A percentile compares a stretch with the other conserved stretches of the same genome.
Conservation (phyloP, 2,329 filamentous ascomycete genomes). For the Fusarium sp. region DNA sequence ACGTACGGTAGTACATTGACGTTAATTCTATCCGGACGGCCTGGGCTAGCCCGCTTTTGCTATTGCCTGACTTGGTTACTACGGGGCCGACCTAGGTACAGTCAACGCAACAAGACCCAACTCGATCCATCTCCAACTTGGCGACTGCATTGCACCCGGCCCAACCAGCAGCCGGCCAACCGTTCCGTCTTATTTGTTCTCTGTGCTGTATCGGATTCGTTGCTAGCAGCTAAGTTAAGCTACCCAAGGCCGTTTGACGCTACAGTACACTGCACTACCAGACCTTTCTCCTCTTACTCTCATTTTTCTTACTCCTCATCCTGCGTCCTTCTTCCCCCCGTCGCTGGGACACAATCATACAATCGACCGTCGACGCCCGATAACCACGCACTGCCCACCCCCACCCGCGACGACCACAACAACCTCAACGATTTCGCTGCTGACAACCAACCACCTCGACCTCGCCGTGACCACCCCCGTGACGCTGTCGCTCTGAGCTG, state of each 20-base stretch:
- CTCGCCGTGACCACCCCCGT: slow-evolving; percentile 17
- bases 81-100: slow-evolving; percentile 6
- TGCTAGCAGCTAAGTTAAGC: slow-evolving; percentile 32
- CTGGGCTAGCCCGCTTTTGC: slow-evolving; percentile 24
- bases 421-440: slow-evolving; percentile 32
- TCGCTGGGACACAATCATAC: slow-evolving; percentile 33
- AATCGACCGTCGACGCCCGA: slow-evolving; percentile 35
- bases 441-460: slow-evolving; percentile 28
- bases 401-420: slow-evolving; percentile 34
- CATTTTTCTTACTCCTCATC: slow-evolving; percentile 34
- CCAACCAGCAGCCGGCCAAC: slow-evolving; percentile 39
- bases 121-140: slow-evolving; percentile 43
- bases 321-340: slow-evolving; percentile 8
- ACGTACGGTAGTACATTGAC: not conserved
- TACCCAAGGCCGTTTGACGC: slow-evolving; percentile 16
- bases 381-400: slow-evolving; percentile 39
- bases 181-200: slow-evolving; percentile 18
- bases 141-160: slow-evolving; percentile 42
- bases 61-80: slow-evolving; percentile 5
- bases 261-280: slow-evolving; percentile 16
- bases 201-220: slow-evolving; percentile 24
- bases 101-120: slow-evolving; percentile 34
- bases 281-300: slow-evolving; percentile 33
- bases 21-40: slow-evolving; percentile 17
- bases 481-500: slow-evolving; percentile 42